Evolutionary conservation across 169 alveolate genomes (phyloP), one percentile per base, ranked within the genome.

Genomic region (Condylostoma magnum): DNA sequence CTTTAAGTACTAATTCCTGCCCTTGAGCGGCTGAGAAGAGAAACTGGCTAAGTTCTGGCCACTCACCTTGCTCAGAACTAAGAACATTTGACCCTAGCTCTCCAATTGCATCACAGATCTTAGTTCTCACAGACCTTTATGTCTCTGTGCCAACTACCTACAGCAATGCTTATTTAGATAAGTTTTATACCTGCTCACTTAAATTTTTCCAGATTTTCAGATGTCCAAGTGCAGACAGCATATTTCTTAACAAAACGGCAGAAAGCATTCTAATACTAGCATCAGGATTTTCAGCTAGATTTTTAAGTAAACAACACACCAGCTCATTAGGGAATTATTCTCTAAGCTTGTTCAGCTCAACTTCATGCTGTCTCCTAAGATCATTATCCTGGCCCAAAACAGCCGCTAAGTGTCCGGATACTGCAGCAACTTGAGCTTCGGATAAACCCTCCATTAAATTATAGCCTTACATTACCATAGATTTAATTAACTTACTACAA

Each of bases 391-490:
- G 60, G n/a, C 58, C 20, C 46, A 63, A 44, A 22, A 63, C 60
- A 5, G 73, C 20, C 25, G 58, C n/a, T 10, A 63, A 34, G 27
- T 27, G 25, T 22, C 34, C 57, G 10, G 28, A 27, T 25, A 63
- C 73, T 4, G 50, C 57, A 43, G 38, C 58, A 34, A 41, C 33
- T 46, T 63, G 73, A 28, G 22, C 50, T 33, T 63, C 73, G n/a
- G 73, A 43, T 46, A 63, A 54, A n/a, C 63, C 46, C 43, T 63
- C 73, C 73, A 63, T 63, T 63, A n/a, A n/a, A n/a, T n/a, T n/a
- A n/a, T n/a, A n/a, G n/a, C n/a, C n/a, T n/a, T n/a, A n/a, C n/a
- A n/a, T n/a, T n/a, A 63, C 60, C 60, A 4, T 41, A 20, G 60
- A 34, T 41, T 18, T 46, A 20, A 46, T 52, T 52, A 34, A 12